phyloP scores from a whole-genome alignment of 73 alveolate species.

The Durusdinium trenchii region DNA sequence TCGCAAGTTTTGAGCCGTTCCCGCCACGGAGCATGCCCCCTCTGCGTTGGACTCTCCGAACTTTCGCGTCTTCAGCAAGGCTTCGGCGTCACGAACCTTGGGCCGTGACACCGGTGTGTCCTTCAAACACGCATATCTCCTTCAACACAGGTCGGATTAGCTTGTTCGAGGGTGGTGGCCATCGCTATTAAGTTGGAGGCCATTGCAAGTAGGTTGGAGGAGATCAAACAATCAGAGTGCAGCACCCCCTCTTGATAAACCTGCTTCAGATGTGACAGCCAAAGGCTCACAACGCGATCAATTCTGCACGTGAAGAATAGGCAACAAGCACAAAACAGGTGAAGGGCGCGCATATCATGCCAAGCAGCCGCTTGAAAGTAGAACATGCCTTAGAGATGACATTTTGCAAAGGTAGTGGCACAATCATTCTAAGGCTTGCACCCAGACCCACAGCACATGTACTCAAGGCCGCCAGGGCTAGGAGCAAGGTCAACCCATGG shows the following conservation, averaged over 20 bases:
- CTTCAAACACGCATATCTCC: too few species aligned
- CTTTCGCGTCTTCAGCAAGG: constrained; percentile 50
- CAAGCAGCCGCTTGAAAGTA: constrained; percentile 66
- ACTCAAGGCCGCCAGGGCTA: constrained; percentile 24
- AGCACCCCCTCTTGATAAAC: too few species aligned
- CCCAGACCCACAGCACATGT: constrained; percentile 29
- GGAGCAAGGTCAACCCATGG: constrained; percentile 33
- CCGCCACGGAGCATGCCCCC: constrained; percentile 48
- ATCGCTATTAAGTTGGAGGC: background rate
- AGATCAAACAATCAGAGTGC: too few species aligned
- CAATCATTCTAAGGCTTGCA: background rate
- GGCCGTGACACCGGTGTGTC: too few species aligned
- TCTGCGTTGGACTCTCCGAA: constrained; percentile 71
- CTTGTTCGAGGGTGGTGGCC: background rate
- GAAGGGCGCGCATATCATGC: too few species aligned
- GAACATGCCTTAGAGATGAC: constrained; percentile 63
- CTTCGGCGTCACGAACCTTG: constrained; percentile 67
- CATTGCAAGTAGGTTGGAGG: background rate
- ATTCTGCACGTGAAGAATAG: too few species aligned
- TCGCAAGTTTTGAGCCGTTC: too few species aligned
- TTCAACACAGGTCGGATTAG: too few species aligned
- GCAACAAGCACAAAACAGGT: too few species aligned
- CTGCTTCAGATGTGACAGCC: too few species aligned
- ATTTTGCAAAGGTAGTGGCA: background rate
- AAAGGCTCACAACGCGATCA: too few species aligned